Conservation (phyloP, 139 green algal species). For the Protoeuglena noctilucae region DNA sequence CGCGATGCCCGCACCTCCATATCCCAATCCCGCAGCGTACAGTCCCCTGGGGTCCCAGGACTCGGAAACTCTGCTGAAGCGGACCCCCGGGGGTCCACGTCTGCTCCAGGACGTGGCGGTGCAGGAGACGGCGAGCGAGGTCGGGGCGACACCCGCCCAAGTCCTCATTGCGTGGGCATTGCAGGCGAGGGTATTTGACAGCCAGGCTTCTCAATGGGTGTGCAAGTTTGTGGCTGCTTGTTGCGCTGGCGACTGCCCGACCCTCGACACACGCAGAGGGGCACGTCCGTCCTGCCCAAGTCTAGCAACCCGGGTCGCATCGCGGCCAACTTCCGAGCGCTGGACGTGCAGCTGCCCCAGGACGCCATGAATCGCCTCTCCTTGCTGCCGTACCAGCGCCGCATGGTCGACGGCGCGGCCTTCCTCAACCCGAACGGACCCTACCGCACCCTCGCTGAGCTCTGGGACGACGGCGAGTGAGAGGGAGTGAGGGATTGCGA, state of each 20-base stretch:
- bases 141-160: conserved; percentile 39
- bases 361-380: conserved; percentile 38
- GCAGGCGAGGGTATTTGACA: too few relatives aligned
- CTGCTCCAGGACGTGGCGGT: conserved; percentile 49
- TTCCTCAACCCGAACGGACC: conserved; percentile 42
- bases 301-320: conserved; percentile 52
- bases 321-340: conserved; percentile 61
- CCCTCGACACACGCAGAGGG: conserved; percentile 70
- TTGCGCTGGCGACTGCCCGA: too few relatives aligned
- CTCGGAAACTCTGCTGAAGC: conserved; percentile 44
- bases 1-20: too few relatives aligned
- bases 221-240: too few relatives aligned
- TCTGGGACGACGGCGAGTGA: conserved; percentile 91
- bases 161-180: conserved; percentile 9
- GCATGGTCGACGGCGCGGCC: conserved; percentile 54
- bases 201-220: too few relatives aligned
- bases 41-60: conserved; percentile 69
- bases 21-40: too few relatives aligned
- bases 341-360: conserved; percentile 36
- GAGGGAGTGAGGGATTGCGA: too few relatives aligned
- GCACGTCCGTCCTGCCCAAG: conserved; percentile 81
- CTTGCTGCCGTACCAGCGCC: conserved; percentile 31
- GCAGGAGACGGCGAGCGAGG: conserved; percentile 26
- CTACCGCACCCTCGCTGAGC: conserved; percentile 52
- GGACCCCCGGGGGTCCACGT: conserved; percentile 19